Conservation (phyloP, 106 monocot genomes). For the Apostasia ramifera region DNA sequence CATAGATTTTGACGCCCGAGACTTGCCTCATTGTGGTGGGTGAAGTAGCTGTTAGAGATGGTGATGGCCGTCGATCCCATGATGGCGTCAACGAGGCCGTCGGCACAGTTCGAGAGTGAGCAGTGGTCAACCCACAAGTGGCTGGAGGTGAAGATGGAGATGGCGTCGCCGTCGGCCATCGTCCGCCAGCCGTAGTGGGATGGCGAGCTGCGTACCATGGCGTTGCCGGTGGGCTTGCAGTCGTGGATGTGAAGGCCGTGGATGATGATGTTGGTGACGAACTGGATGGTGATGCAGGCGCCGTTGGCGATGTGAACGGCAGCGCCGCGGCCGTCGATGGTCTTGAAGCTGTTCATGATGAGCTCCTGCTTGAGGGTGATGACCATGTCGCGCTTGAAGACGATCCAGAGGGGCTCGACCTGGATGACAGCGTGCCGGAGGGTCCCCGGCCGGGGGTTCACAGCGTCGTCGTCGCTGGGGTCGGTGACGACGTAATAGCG, state of each 20-base stretch:
- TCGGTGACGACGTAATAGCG: slow-evolving; percentile 33
- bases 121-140: slow-evolving; percentile 49
- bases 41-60: slow-evolving; percentile 43
- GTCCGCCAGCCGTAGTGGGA: slow-evolving; percentile 48
- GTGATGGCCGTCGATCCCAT: slow-evolving; percentile 43
- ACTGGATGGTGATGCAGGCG: slow-evolving; percentile 36
- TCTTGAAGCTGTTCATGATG: slow-evolving; percentile 57
- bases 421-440: slow-evolving; percentile 40
- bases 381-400: slow-evolving; percentile 42
- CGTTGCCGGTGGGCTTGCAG: slow-evolving; percentile 46
- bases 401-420: slow-evolving; percentile 40
- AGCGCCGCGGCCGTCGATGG: slow-evolving; percentile 37
- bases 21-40: slow-evolving; percentile 40
- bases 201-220: slow-evolving; percentile 42
- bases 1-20: background rate
- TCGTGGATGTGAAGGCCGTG: slow-evolving; percentile 38
- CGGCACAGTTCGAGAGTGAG: slow-evolving; percentile 41
- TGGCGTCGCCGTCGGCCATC: slow-evolving; percentile 40
- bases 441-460: slow-evolving; percentile 34
- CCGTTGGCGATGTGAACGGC: slow-evolving; percentile 41
- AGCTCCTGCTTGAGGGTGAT: slow-evolving; percentile 45
- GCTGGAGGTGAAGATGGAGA: slow-evolving; percentile 37
- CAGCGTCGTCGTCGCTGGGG: slow-evolving; percentile 27
- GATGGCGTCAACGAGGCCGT: slow-evolving; percentile 37
- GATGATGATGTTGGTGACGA: slow-evolving; percentile 32